phyloP scores from a whole-genome alignment of 768 basidiomycete genomes.

The Termitomyces sp. region DNA sequence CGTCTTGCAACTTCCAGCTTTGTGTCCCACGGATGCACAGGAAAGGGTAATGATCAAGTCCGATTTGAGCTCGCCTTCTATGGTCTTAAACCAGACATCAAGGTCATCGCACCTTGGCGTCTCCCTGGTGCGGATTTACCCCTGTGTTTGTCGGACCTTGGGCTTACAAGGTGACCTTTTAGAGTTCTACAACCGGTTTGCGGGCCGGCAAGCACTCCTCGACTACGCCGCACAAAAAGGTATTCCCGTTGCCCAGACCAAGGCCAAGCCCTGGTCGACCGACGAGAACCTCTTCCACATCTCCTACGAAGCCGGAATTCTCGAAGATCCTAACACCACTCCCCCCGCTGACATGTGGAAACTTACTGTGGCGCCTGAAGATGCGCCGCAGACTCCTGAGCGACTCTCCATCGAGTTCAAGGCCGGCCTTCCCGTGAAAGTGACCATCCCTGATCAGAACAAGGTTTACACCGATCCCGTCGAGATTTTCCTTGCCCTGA shows the following conservation, averaged over 20 bases:
- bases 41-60: slow-evolving; percentile 99
- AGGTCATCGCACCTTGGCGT: slow-evolving; percentile 98
- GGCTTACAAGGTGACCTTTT: neutral
- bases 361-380: slow-evolving; percentile 77
- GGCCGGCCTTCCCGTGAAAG: slow-evolving; percentile 81
- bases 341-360: slow-evolving; percentile 99
- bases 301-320: slow-evolving; percentile 98
- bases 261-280: slow-evolving; percentile 98
- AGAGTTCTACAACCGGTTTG: slow-evolving; percentile 98
- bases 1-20: slow-evolving; percentile 42
- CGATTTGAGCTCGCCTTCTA: slow-evolving; percentile 99
- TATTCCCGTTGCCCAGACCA: slow-evolving; percentile 93
- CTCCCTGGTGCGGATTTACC: slow-evolving; percentile 60
- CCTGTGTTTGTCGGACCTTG: neutral
- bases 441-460: slow-evolving; percentile 47
- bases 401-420: slow-evolving; percentile 81
- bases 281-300: slow-evolving; percentile 99
- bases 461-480: slow-evolving; percentile 86
- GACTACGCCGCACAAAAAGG: slow-evolving; percentile 80
- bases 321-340: slow-evolving; percentile 93
- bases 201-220: slow-evolving; percentile 91
- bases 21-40: slow-evolving; percentile 98
- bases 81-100: slow-evolving; percentile 96
- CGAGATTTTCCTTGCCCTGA: slow-evolving; percentile 89
- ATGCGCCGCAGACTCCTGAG: slow-evolving; percentile 77